These are phyloP conservation scores for Erodium texanum DNA, from an alignment of 441 rosid genomes.

Conservation along the genomic window DNA sequence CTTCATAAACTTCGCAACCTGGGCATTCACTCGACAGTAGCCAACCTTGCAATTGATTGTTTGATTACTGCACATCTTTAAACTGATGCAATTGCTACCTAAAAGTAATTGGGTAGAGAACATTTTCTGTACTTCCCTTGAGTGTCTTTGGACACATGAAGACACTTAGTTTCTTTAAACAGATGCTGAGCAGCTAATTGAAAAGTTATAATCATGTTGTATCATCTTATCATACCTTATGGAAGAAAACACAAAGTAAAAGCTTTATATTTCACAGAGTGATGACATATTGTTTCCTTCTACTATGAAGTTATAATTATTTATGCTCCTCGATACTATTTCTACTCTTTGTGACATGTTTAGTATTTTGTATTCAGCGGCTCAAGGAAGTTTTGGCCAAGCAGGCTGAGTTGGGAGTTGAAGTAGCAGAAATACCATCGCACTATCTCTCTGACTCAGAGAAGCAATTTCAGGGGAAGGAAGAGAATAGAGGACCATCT, in stretches of 20 bases:
- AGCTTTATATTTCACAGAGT: too few relatives aligned
- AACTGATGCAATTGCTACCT: not conserved
- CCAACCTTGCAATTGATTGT: constrained; percentile 6
- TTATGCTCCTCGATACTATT: not conserved
- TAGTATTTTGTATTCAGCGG: constrained; percentile 46
- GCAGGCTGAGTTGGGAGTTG: constrained; percentile 85
- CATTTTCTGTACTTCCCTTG: too few relatives aligned
- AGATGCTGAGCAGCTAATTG: too few relatives aligned
- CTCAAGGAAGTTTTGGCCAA: constrained; percentile 68
- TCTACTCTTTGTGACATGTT: not conserved
- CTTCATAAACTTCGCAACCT: constrained; percentile 2
- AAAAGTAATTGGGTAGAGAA: too few relatives aligned
- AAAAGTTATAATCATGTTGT: too few relatives aligned
- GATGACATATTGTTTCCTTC: too few relatives aligned
- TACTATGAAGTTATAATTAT: too few relatives aligned
- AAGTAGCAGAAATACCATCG: constrained; percentile 85
- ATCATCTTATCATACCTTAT: too few relatives aligned
- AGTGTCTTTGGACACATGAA: too few relatives aligned
- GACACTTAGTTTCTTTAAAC: too few relatives aligned
- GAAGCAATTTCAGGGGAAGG: constrained; percentile 30
- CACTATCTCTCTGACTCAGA: constrained; percentile 45
- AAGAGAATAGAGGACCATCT: constrained; percentile 23
- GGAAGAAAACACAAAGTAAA: too few relatives aligned
- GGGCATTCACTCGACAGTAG: constrained; percentile 7
- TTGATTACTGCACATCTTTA: not conserved